phyloP scores from a whole-genome alignment of 169 alveolate species.

The Neospora caninum region DNA sequence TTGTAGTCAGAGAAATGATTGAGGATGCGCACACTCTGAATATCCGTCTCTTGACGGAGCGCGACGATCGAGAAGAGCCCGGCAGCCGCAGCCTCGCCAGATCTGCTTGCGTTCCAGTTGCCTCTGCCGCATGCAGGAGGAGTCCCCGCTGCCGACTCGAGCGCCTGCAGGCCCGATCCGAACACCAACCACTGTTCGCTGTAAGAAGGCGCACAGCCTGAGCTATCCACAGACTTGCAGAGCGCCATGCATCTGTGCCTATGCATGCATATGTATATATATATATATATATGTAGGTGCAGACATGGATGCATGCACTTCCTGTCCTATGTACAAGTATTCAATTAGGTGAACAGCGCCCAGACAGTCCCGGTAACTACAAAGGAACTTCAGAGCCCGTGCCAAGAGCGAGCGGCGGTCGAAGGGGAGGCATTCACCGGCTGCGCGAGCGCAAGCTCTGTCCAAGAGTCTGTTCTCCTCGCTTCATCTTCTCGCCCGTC shows the following conservation, averaged over 20 bases:
- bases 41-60: constrained; percentile 31
- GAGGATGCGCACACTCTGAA: constrained; percentile 42
- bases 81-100: constrained; percentile 49
- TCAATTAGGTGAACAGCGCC: too few relatives aligned
- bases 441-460: too few relatives aligned
- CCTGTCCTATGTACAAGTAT: too few relatives aligned
- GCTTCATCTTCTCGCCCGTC: too few relatives aligned
- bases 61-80: constrained; percentile 5
- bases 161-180: not conserved
- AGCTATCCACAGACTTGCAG: not conserved
- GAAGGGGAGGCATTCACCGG: too few relatives aligned
- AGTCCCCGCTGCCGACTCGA: not conserved
- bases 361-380: too few relatives aligned
- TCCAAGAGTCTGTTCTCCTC: too few relatives aligned
- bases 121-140: not conserved
- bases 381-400: too few relatives aligned
- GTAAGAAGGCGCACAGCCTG: not conserved
- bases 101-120: not conserved
- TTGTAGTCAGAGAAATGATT: constrained; percentile 44
- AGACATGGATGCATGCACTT: too few relatives aligned
- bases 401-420: too few relatives aligned
- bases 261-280: not conserved
- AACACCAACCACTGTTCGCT: not conserved
- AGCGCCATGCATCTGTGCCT: not conserved
- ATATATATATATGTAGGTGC: not conserved